phyloP scores from a whole-genome alignment of 2,329 filamentous ascomycete species.

The Ophiostoma pallidulum region DNA sequence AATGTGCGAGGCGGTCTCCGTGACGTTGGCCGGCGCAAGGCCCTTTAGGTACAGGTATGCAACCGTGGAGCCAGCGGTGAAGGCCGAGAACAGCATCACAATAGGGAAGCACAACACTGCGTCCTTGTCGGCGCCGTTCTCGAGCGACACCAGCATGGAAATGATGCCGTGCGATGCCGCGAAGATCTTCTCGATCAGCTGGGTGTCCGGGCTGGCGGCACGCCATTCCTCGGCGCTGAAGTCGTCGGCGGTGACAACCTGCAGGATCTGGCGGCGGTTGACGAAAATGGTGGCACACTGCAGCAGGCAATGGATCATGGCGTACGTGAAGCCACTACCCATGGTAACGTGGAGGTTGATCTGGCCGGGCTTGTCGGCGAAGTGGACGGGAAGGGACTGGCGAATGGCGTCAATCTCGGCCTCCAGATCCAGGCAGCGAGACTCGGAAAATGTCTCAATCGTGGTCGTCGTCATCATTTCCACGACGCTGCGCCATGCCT shows the following conservation, averaged over 20 bases:
- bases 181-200: constrained; percentile 47
- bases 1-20: constrained; percentile 47
- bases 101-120: constrained; percentile 51
- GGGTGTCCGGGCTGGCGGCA: constrained; percentile 34
- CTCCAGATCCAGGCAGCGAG: constrained; percentile 41
- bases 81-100: constrained; percentile 54
- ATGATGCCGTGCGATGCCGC: constrained; percentile 51
- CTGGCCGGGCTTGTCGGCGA: constrained; percentile 51
- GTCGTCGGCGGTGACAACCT: constrained; percentile 43
- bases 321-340: constrained; percentile 53
- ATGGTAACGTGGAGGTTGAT: constrained; percentile 55
- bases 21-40: constrained; percentile 44
- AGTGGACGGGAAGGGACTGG: constrained; percentile 47
- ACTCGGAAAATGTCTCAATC: constrained; percentile 43
- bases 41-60: constrained; percentile 55
- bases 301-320: constrained; percentile 52
- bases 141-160: constrained; percentile 44
- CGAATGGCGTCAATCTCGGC: constrained; percentile 47
- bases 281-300: constrained; percentile 54
- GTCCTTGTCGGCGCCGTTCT: constrained; percentile 48
- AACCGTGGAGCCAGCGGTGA: constrained; percentile 51
- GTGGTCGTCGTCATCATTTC: constrained; percentile 50
- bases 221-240: constrained; percentile 48
- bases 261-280: constrained; percentile 48
- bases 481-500: constrained; percentile 53